Percentiles rank a stretch among this genome's conserved stretches.
phyloP scores from a whole-genome alignment of 2,329 filamentous ascomycete species.

The Cordyceps fumosorosea region DNA sequence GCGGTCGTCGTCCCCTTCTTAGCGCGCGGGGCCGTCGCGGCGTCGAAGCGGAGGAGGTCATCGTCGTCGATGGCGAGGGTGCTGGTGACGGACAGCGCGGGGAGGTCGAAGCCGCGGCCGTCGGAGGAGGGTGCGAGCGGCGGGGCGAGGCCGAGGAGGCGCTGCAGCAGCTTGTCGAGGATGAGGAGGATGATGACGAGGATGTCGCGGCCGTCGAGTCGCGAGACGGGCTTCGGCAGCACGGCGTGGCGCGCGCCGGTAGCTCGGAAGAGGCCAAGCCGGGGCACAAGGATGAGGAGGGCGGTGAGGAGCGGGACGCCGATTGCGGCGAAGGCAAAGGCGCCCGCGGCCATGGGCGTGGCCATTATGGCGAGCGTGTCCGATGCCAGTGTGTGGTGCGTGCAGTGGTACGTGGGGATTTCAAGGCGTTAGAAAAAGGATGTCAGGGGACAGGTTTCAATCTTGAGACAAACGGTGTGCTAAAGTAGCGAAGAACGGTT shows the following conservation, averaged over 20 bases:
- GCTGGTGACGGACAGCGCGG: conserved; percentile 11
- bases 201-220: conserved; percentile 11
- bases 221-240: conserved; percentile 12
- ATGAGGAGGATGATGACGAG: conserved; percentile 10
- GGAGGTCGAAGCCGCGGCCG: conserved; percentile 11
- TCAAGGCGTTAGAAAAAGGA: not conserved
- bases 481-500: not conserved
- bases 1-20: not conserved
- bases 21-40: not conserved
- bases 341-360: conserved; percentile 5
- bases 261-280: not conserved
- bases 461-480: too few species aligned
- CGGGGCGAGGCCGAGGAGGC: conserved; percentile 4
- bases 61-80: conserved; percentile 11
- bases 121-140: not conserved
- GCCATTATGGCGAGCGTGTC: not conserved
- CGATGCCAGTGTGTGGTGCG: not conserved
- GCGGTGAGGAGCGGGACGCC: conserved; percentile 8
- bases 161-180: conserved; percentile 6
- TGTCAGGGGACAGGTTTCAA: not conserved
- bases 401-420: not conserved
- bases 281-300: conserved; percentile 6
- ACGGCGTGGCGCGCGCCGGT: conserved; percentile 9
- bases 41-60: conserved; percentile 10
- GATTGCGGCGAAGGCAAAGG: not conserved